phyloP scores from a whole-genome alignment of 2,329 filamentous ascomycete genomes.

The Fusarium armeniacum region DNA sequence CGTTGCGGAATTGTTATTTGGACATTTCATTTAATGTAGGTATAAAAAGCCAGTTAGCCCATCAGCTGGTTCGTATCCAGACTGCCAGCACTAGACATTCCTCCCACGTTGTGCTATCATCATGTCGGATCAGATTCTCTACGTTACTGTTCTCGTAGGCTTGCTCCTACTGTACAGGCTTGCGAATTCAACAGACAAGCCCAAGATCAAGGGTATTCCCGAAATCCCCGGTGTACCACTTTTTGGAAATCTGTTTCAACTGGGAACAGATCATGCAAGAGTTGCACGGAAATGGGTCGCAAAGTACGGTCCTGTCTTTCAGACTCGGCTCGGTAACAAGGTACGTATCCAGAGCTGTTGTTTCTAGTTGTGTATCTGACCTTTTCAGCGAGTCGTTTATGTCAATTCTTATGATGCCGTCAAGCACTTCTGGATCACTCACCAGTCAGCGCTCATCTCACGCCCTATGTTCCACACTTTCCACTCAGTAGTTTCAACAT shows the following conservation, averaged over 20 bases:
- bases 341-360: constrained; percentile 54
- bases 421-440: constrained; percentile 80
- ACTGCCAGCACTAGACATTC: not conserved
- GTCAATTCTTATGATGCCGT: constrained; percentile 84
- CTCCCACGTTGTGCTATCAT: not conserved
- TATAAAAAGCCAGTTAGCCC: constrained; percentile 11
- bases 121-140: constrained; percentile 39
- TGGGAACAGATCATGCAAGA: constrained; percentile 70
- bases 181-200: constrained; percentile 66
- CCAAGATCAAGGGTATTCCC: constrained; percentile 72
- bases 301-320: constrained; percentile 74
- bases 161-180: constrained; percentile 44
- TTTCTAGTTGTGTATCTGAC: not conserved
- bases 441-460: constrained; percentile 83
- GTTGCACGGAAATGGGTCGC: constrained; percentile 69
- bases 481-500: constrained; percentile 81
- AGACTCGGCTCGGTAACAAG: constrained; percentile 76
- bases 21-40: not conserved
- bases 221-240: constrained; percentile 73
- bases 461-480: constrained; percentile 85
- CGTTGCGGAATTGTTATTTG: not conserved
- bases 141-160: constrained; percentile 13
- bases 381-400: constrained; percentile 74
- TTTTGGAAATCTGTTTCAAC: constrained; percentile 73
- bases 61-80: not conserved